A percentile compares a stretch with the other conserved stretches of the same genome.
These are phyloP conservation scores for Arabidopsis arenosa DNA, from an alignment of 345 rosid species.

Conservation along the genomic window DNA sequence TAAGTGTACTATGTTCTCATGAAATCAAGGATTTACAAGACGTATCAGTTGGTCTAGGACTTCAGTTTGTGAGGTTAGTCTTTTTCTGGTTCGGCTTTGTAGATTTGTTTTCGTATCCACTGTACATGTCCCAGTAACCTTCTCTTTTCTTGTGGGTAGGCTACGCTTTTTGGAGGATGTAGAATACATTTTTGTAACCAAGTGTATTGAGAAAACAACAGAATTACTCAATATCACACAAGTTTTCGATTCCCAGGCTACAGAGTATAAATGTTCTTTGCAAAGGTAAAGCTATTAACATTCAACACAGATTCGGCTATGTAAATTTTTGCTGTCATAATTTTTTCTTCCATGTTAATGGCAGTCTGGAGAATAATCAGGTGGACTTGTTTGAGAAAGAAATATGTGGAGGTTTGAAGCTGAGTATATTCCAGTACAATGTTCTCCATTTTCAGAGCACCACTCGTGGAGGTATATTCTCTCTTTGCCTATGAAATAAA, in stretches of 20 bases:
- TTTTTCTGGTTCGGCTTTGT: conserved; percentile 33
- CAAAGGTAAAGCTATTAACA: conserved; percentile 58
- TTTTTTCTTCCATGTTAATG: conserved; percentile 42
- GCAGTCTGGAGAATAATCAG: conserved; percentile 93
- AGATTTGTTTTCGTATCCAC: background rate
- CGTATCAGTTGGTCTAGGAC: conserved; percentile 74
- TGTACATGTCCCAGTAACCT: conserved; percentile 22
- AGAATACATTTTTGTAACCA: conserved; percentile 67
- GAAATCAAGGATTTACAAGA: conserved; percentile 69
- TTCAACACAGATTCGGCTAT: background rate
- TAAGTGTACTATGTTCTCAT: conserved; percentile 70
- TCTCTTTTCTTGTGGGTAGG: conserved; percentile 47
- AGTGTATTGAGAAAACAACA: conserved; percentile 67
- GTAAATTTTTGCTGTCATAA: conserved; percentile 7
- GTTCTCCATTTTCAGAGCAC: conserved; percentile 62
- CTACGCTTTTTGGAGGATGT: conserved; percentile 55
- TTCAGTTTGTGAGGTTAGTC: conserved; percentile 84
- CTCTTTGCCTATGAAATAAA: conserved; percentile 28
- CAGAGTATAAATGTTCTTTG: conserved; percentile 49
- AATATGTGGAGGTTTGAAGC: conserved; percentile 67
- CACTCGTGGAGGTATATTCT: conserved; percentile 56
- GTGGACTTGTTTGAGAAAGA: conserved; percentile 75
- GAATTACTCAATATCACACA: conserved; percentile 61
- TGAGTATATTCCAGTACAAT: conserved; percentile 70
- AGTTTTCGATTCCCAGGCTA: conserved; percentile 49